A percentile compares a stretch with the other conserved stretches of the same genome.
Conservation (phyloP, 2,329 filamentous ascomycete species). For the Colletotrichum sansevieriae region DNA sequence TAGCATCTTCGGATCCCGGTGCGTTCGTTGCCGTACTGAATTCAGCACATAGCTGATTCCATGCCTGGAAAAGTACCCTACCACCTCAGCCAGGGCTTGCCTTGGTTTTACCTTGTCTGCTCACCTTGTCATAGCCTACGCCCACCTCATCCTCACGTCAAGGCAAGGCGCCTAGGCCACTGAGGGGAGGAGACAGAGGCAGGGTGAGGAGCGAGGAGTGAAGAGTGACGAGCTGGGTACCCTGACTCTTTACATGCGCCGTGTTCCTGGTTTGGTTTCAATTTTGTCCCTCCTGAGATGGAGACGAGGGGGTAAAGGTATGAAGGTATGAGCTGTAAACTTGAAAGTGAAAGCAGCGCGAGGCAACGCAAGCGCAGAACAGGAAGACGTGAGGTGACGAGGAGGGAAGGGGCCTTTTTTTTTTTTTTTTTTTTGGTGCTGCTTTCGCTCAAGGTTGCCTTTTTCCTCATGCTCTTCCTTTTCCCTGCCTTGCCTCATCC, state of each 20-base stretch:
- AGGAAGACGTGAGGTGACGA: not conserved
- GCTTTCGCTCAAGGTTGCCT: not conserved
- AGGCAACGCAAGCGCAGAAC: not conserved
- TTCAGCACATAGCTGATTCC: not conserved
- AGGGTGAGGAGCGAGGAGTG: no score
- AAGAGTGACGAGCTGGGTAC: not conserved
- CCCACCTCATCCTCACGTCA: not conserved
- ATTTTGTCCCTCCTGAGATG: slow-evolving; percentile 22
- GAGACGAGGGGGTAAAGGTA: not conserved
- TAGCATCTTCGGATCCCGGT: slow-evolving; percentile 7
- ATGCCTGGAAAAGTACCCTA: not conserved
- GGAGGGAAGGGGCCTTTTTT: slow-evolving; percentile 2
- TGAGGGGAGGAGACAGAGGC: not conserved
- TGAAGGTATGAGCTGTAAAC: no score
- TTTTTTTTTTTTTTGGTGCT: not conserved
- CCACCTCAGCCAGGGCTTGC: not conserved
- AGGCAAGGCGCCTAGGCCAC: not conserved
- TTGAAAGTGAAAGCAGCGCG: not conserved
- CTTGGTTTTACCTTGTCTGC: not conserved
- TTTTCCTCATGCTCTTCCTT: slow-evolving; percentile 2
- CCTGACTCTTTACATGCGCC: slow-evolving; percentile 24
- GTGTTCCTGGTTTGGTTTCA: slow-evolving; percentile 14
- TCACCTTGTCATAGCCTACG: slow-evolving; percentile 3
- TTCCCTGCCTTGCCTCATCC: not conserved
- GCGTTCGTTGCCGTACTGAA: slow-evolving; percentile 6